Percentiles rank a stretch among this genome's conserved stretches.
Conservation (phyloP, 805 yeast genomes). For the Kodamaea laetipori region DNA sequence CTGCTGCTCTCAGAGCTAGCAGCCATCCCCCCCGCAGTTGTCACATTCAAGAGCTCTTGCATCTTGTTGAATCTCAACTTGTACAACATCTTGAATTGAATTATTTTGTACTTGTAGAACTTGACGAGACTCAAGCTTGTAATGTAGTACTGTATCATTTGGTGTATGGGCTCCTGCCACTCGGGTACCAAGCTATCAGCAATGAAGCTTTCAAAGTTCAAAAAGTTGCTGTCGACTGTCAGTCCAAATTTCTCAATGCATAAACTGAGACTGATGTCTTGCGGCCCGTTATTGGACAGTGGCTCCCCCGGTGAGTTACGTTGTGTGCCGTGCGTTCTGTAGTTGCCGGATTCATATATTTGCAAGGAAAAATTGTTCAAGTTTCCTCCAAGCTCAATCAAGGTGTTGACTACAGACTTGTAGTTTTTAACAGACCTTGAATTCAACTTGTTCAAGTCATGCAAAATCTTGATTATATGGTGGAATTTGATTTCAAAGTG, state of each 20-base stretch:
- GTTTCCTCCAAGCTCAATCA: conserved; percentile 58
- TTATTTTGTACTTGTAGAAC: conserved; percentile 53
- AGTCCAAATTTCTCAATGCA: conserved; percentile 55
- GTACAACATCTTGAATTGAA: conserved; percentile 47
- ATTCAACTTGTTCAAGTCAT: conserved; percentile 39
- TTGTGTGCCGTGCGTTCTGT: background rate
- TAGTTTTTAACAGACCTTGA: conserved; percentile 43
- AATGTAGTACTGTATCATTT: conserved; percentile 46
- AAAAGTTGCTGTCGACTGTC: conserved; percentile 50
- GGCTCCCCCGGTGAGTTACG: no score
- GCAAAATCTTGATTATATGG: conserved; percentile 33
- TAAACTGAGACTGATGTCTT: conserved; percentile 29
- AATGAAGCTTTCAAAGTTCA: conserved; percentile 49
- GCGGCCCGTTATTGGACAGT: no score
- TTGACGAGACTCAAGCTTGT: conserved; percentile 47
- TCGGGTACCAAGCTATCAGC: conserved; percentile 38
- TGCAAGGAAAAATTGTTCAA: conserved; percentile 56
- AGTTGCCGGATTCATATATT: conserved; percentile 29
- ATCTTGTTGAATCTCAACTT: conserved; percentile 41
- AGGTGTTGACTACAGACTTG: conserved; percentile 37
- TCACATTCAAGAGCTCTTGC: conserved; percentile 37
- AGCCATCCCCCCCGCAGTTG: conserved; percentile 15
- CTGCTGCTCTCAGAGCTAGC: conserved; percentile 2
- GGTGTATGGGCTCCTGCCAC: conserved; percentile 55
- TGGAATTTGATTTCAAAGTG: conserved; percentile 37